Percentiles rank a stretch among this genome's conserved stretches.
These are phyloP conservation scores for Sonneratia caseolaris DNA, from an alignment of 345 rosid genomes.

Conservation along the genomic window DNA sequence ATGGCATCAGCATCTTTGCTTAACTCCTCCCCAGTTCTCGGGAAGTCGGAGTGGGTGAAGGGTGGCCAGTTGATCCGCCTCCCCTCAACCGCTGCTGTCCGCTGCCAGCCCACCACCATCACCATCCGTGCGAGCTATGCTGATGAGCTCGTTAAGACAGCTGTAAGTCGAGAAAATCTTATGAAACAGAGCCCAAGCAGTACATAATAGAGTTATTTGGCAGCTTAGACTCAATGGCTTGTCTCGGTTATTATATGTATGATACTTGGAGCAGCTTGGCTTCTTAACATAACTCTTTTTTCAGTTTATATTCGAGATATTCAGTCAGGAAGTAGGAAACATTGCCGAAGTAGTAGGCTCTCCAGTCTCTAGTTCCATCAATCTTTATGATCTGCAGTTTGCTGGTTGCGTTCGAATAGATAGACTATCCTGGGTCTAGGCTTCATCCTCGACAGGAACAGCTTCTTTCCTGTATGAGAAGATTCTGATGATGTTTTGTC, in stretches of 20 bases:
- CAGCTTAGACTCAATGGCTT: background rate
- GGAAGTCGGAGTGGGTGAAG: constrained; percentile 78
- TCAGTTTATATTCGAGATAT: background rate
- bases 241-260: no score
- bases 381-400: background rate
- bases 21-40: constrained; percentile 72
- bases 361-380: background rate
- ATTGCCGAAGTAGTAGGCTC: background rate
- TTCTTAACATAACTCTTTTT: background rate
- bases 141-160: constrained; percentile 94
- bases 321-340: background rate
- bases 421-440: background rate
- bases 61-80: constrained; percentile 66
- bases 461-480: background rate
- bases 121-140: constrained; percentile 71
- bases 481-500: background rate
- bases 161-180: constrained; percentile 36
- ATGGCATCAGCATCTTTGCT: constrained; percentile 91
- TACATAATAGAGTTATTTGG: background rate
- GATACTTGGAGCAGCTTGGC: no score
- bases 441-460: background rate
- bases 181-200: no score
- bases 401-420: background rate
- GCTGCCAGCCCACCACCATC: constrained; percentile 38
- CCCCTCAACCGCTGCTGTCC: constrained; percentile 34